Base-by-base conservation (phyloP, 2,329 filamentous ascomycete genomes). In the Atkinsonella hypoxylon region DNA sequence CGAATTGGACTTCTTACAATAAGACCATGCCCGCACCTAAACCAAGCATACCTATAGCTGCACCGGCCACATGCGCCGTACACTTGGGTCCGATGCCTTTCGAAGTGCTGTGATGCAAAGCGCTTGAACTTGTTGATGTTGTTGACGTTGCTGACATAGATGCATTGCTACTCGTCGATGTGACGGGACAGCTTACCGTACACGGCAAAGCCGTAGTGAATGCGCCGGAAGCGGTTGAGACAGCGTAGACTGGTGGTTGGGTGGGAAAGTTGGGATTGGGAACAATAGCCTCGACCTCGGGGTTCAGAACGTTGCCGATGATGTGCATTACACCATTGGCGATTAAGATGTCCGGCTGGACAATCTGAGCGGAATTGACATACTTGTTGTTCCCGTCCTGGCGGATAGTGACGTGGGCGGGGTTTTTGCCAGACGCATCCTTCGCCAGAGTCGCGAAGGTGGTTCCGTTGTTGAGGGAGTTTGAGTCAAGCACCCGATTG, bases 291-390 rank as follows among this genome's bases (percentile, higher is more conserved):
- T 64, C 52, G 4, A 60, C 65, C 38, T 70, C 60, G 1, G 71
- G 73, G 58, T 72, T 76, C 31, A 77, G 63, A 8, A 76, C 71
- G 51, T 68, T 70, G 59, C 82, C 78, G 51, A 81, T 69, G 43
- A 81, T 67, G 60, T 82, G 79, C 18, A 80, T 62, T 46, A 81
- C 75, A 39, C 78, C 78, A 57, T 81, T 81, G 50, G 74, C 71
- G 44, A 78, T 62, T 15, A 82, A 64, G 32, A 78, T 70, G 55
- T 81, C 75, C 1, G 72, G 66, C 53, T 70, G 65, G n/a, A 75
- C 63, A 22, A 82, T 66, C 57, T 73, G 69, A 3, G 77, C 76
- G n/a, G 70, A 68, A 66, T 79, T 77, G 57, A 77, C 63, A 54
- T 68, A 77, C 59, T 71, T 75, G 54, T 70, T 69, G 48, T 70